A percentile compares a stretch with the other conserved stretches of the same genome.
Evolutionary conservation across 768 basidiomycete species (phyloP).

Genomic region (Gymnopilus dilepis): DNA sequence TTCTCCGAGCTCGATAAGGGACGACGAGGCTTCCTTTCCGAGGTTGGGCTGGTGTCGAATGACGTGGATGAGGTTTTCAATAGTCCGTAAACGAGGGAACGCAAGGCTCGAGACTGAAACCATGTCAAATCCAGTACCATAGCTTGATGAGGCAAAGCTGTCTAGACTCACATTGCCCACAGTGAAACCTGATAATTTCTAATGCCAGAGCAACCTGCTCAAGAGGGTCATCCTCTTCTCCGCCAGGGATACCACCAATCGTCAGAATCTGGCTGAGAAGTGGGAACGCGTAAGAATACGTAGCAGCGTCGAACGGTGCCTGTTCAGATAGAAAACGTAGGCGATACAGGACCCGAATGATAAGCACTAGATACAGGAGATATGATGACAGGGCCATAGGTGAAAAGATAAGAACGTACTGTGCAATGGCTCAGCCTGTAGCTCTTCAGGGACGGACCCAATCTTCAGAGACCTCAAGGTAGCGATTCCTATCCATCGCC

Average conservation of each 20-base stretch:
- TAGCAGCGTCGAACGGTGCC: conserved; percentile 81
- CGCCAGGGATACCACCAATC: conserved; percentile 67
- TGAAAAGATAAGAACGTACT: conserved; percentile 39
- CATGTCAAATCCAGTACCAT: background rate
- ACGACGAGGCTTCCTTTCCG: conserved; percentile 81
- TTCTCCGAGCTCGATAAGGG: conserved; percentile 81
- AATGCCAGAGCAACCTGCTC: conserved; percentile 79
- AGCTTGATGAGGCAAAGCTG: background rate
- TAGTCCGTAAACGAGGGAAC: conserved; percentile 76
- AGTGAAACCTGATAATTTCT: conserved; percentile 73
- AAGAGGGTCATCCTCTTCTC: conserved; percentile 75
- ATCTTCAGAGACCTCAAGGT: conserved; percentile 77
- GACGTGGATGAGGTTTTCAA: conserved; percentile 71
- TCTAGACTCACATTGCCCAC: conserved; percentile 68
- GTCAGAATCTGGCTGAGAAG: conserved; percentile 72
- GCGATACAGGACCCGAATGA: conserved; percentile 86
- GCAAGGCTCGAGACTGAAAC: conserved; percentile 64
- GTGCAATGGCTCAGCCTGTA: conserved; percentile 72
- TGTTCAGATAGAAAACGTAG: conserved; percentile 83
- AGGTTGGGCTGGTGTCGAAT: conserved; percentile 81
- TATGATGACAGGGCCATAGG: too few species aligned
- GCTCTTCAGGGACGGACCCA: conserved; percentile 70
- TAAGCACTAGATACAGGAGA: conserved; percentile 54
- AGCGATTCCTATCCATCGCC: conserved; percentile 82
- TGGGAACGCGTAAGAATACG: conserved; percentile 82